Base-by-base conservation (phyloP, 495 filamentous ascomycete genomes). In the Astrothelium subdiscretum region DNA sequence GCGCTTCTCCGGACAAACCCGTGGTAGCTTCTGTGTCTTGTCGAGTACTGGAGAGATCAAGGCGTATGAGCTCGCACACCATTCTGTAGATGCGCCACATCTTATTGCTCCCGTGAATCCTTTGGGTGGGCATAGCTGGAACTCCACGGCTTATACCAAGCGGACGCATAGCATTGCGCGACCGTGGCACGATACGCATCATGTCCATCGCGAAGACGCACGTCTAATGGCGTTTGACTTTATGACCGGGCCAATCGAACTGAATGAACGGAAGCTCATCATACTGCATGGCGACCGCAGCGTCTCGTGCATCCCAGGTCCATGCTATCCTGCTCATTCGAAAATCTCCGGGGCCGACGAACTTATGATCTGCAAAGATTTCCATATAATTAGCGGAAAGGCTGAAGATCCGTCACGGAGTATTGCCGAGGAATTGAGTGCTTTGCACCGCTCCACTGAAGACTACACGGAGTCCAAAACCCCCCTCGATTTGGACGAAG, bases 41-140 rank as follows among this genome's bases (percentile, higher is more conserved):
- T 87, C 90, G 1, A 90, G 81, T 61, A 86, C 81, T 11, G 91
- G 91, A 24, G 87, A 95, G 69, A 75, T 95, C 67, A 89, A 87
- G 24, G n/a, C 48, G 29, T 54, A 54, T 20, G 48, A 54, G 48
- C 26, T 54, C 4, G 48, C 48, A 29, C 26, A 24, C 48, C 24
- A 54, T 29, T 4, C 48, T 29, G 24, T 29, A 8, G 48, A 54
- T 54, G 48, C 48, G 24, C 48, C 48, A 27, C 48, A 54, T 29
- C 6, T 54, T 24, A 29, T 29, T 15, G 5, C 20, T n/a, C 22
- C 48, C 8, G 8, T 20, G 10, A 54, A 54, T 29, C 8, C 20
- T 29, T 29, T 29, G 24, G 48, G 48, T 27, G 48, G 48, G 3
- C 8, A 20, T 27, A 15, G 22, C 0, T 54, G 48, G 48, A 54